These are phyloP conservation scores for Tetrapisispora arboricola DNA, from an alignment of 805 yeast species.

Conservation along the genomic window DNA sequence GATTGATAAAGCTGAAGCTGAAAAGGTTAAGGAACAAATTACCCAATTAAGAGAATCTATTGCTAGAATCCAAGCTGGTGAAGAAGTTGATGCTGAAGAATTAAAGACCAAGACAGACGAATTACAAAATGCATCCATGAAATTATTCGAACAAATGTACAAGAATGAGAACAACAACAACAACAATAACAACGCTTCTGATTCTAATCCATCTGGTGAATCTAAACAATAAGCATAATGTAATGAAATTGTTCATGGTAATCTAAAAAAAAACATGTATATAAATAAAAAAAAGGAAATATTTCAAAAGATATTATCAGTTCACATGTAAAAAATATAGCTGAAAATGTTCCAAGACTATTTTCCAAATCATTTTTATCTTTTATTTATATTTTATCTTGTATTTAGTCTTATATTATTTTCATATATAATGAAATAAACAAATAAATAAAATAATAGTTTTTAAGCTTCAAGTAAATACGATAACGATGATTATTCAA, in stretches of 20 bases:
- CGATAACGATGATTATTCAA: no score
- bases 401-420: slow-evolving; percentile 8
- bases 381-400: slow-evolving; percentile 6
- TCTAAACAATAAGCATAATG: slow-evolving; percentile 8
- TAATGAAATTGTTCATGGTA: slow-evolving; percentile 1
- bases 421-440: not conserved
- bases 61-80: slow-evolving; percentile 56
- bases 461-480: no score
- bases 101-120: slow-evolving; percentile 67
- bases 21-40: slow-evolving; percentile 41
- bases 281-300: not conserved
- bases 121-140: slow-evolving; percentile 64
- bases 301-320: no score
- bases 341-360: not conserved
- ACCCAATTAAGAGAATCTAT: slow-evolving; percentile 53
- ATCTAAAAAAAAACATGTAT: not conserved
- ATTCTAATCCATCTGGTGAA: slow-evolving; percentile 6
- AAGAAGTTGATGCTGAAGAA: slow-evolving; percentile 42
- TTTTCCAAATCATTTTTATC: not conserved
- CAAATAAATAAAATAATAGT: no score
- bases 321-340: not conserved
- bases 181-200: slow-evolving; percentile 1
- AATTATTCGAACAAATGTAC: slow-evolving; percentile 57
- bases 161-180: slow-evolving; percentile 17
- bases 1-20: slow-evolving; percentile 40